Base-by-base conservation (phyloP, 495 filamentous ascomycete species). In the Neurospora sp. region DNA sequence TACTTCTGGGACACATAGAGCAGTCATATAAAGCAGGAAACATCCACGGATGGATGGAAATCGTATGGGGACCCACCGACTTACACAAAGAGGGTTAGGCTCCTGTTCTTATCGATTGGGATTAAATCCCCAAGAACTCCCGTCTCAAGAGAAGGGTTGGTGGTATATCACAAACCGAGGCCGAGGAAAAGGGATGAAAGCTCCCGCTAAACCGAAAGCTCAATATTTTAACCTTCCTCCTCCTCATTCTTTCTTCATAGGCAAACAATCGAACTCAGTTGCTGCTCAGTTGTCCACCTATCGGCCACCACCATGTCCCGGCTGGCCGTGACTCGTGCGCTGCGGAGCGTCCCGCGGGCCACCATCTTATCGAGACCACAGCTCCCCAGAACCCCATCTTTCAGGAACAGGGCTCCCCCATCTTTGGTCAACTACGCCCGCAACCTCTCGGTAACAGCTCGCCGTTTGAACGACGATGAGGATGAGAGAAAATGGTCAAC, bases 401-500 rank as follows among this genome's bases (percentile, higher is more conserved):
- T 62, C 23, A 62, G 54, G 23, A 35, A 18, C 54, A 62, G 54
- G 54, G 54, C 54, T 16, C 27, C 54, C 27, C 54, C 54, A 16
- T 62, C 23, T 62, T 54, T 41, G 39, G 16, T 37, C 69, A 46
- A 20, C 27, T 41, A 37, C 54, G 12, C 48, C 11, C 72, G 76
- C 18, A 48, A 48, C 46, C 73, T 81, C 10, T 77, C 79, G 9
- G n/a, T 70, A 9, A 72, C 80, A 3, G 27, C 74, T 11, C 38
- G 23, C 23, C 54, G 42, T n/a, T 73, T 72, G 11, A 71, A 69
- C 5, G 72, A 71, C 3, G 72, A 75, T 16, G 70, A 80, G 42
- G 89, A 84, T 4, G 78, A 82, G 46, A 79, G 85, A 41, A 77
- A 85, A 83, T 97, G 94, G 93, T 96, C 94, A 12, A 98, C 95